Base-by-base conservation (phyloP, 2,329 filamentous ascomycete genomes). In the Fusarium sp. region DNA sequence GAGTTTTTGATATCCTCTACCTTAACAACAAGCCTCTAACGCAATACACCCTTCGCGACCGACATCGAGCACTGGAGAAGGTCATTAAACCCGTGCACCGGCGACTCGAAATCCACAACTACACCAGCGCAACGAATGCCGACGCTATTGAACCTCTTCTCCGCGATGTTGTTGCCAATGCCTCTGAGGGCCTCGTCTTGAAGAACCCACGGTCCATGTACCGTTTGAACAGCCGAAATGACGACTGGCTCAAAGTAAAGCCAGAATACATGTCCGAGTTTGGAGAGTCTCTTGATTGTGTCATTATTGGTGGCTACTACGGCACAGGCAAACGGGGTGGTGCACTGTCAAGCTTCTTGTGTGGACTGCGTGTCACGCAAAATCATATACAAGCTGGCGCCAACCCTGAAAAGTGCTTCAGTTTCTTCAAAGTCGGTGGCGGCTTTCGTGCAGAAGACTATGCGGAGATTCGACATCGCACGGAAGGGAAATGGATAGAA, bases 201-300 rank as follows among this genome's bases (percentile, higher is more conserved):
- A 99, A 99, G 82, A 98, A 97, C 67, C 96, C 96, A 9, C 86
- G 91, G 7, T 97, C 94, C 1, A 86, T 88, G 74, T 99, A 99
- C 77, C 86, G 89, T 8, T 85, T 98, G 11, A 97, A 97, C 75
- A 92, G 93, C 71, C 91, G 96, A 47, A 96, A 97, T 74, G 92
- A 97, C 72, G 93, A 97, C 79, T 99, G 96, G 96, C 91, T 97
- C 81, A 99, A 99, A 77, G 94, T 99, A 10, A 99, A 99, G 75
- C 96, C 96, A 2, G 96, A 99, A 69, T 99, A 99, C 78, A 97
- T 98, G 94, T 90, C 90, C 3, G 95, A 97, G 67, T 97, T 96
- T 77, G 96, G 96, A 65, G 95, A 98, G 79, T 93, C 91, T 1
- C 87, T 99, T 5, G 96, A 99, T 77, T 93, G 94, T 70, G 82